phyloP scores from a whole-genome alignment of 2,329 filamentous ascomycete species.

The Colletotrichum lentis region DNA sequence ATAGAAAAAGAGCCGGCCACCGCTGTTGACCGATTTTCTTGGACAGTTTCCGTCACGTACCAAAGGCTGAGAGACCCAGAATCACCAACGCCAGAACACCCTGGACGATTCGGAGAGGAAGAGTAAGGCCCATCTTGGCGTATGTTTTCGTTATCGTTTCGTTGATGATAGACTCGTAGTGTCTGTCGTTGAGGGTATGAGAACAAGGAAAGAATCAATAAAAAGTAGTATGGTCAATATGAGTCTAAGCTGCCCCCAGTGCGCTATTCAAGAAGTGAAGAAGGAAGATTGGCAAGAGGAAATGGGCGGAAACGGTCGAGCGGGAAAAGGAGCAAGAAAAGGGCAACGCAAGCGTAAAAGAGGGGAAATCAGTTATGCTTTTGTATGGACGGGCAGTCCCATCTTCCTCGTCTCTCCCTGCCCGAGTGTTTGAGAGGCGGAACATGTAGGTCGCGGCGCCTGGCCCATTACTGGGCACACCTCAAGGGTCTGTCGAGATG shows the following conservation, averaged over 20 bases:
- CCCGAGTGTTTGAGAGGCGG: constrained; percentile 33
- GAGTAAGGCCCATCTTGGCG: constrained; percentile 53
- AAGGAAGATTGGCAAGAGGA: constrained; percentile 8
- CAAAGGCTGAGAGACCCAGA: constrained; percentile 59
- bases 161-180: constrained; percentile 14
- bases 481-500: constrained; percentile 4
- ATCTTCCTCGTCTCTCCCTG: constrained; percentile 22
- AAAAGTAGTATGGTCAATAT: constrained; percentile 22
- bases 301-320: constrained; percentile 22
- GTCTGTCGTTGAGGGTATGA: constrained; percentile 8
- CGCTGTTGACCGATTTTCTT: neutral
- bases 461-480: constrained; percentile 32
- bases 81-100: constrained; percentile 55
- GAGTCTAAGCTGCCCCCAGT: constrained; percentile 37
- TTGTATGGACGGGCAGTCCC: constrained; percentile 35
- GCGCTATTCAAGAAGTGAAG: constrained; percentile 35
- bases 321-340: constrained; percentile 31
- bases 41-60: constrained; percentile 48
- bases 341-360: constrained; percentile 35
- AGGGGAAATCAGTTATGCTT: constrained; percentile 35
- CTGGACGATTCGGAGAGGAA: constrained; percentile 57
- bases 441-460: constrained; percentile 32
- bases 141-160: constrained; percentile 34
- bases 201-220: constrained; percentile 9
- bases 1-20: neutral